A percentile compares a stretch with the other conserved stretches of the same genome.
Evolutionary conservation across 106 monocot species (phyloP).

Genomic region (Phalaenopsis equestris): DNA sequence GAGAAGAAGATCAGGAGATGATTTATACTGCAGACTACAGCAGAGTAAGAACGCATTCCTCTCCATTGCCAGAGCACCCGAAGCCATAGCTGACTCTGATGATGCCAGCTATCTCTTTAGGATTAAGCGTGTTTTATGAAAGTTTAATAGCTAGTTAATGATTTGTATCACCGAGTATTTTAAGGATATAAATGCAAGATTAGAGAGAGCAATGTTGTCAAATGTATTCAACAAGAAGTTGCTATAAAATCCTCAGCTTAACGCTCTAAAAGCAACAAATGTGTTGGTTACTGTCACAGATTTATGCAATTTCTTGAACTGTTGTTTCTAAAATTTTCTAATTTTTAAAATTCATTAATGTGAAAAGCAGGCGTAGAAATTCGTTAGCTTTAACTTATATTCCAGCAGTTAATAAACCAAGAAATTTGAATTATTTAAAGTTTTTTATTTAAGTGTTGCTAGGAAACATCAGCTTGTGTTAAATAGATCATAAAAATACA

Average conservation of each 20-base stretch:
- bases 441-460: no score
- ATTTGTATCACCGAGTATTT: not conserved
- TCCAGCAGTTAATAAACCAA: no score
- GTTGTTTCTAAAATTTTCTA: not conserved
- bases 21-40: slow-evolving; percentile 27
- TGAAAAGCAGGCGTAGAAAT: not conserved
- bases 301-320: not conserved
- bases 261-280: not conserved
- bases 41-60: slow-evolving; percentile 28
- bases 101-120: no score
- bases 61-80: slow-evolving; percentile 27
- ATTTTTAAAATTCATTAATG: not conserved
- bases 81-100: slow-evolving; percentile 5
- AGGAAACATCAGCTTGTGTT: no score
- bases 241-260: not conserved
- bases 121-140: not conserved
- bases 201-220: not conserved
- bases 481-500: no score
- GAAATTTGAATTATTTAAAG: no score
- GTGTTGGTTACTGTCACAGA: not conserved
- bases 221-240: not conserved
- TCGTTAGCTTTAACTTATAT: not conserved
- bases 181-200: not conserved
- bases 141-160: not conserved
- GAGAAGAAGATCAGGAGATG: not conserved